phyloP scores from a whole-genome alignment of 306 rosid genomes.

The Senna tora region DNA sequence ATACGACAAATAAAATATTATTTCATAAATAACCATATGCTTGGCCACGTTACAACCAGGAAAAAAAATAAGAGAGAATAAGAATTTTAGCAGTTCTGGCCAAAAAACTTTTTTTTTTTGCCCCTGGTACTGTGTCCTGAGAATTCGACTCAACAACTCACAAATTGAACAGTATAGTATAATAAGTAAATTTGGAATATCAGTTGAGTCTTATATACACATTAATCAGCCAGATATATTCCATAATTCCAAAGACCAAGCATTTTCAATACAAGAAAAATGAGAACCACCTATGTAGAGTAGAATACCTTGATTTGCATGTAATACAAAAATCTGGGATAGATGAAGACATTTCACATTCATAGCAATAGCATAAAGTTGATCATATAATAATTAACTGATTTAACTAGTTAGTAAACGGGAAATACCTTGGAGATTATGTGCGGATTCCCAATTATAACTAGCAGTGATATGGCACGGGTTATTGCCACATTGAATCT shows the following conservation, averaged over 20 bases:
- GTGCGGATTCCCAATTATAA: slow-evolving; percentile 90
- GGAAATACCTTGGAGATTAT: slow-evolving; percentile 78
- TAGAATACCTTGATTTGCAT: not conserved
- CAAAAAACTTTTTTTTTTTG: not conserved
- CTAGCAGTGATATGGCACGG: slow-evolving; percentile 82
- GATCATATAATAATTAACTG: slow-evolving; percentile 7
- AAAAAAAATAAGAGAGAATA: not conserved
- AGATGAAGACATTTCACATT: not conserved
- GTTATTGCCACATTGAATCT: slow-evolving; percentile 95
- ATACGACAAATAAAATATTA: slow-evolving; percentile 35
- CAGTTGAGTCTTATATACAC: not conserved
- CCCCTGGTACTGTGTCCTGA: not conserved
- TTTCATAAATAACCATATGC: slow-evolving; percentile 33
- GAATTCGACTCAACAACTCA: not conserved
- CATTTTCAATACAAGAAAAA: slow-evolving; percentile 24
- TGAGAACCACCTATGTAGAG: not conserved
- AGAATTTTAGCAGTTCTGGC: not conserved
- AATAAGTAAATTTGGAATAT: not conserved
- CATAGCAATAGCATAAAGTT: slow-evolving; percentile 29
- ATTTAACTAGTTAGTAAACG: slow-evolving; percentile 17
- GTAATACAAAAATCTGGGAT: slow-evolving; percentile 16
- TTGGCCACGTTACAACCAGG: not conserved
- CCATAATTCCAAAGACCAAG: not conserved
- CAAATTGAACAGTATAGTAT: not conserved
- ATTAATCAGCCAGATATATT: not conserved